phyloP scores from a whole-genome alignment of 805 yeast genomes.

The Wickerhamomyces silvicola region DNA sequence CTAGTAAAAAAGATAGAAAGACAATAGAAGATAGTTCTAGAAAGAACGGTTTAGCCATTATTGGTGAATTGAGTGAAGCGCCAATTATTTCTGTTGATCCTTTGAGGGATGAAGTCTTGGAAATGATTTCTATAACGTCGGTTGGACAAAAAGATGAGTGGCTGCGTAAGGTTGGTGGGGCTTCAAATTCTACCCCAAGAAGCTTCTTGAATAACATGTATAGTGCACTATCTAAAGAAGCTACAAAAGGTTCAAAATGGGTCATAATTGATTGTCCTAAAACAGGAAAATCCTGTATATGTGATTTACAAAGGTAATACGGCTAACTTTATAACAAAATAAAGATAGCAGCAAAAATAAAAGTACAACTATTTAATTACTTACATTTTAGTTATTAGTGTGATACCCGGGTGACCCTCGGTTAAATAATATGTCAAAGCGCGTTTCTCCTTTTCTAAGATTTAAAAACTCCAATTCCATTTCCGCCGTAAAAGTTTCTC shows the following conservation, averaged over 20 bases:
- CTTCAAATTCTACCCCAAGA: constrained; percentile 72
- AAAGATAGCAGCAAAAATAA: background rate
- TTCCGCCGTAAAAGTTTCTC: too few relatives aligned
- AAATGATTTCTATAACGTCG: constrained; percentile 74
- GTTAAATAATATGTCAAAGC: too few relatives aligned
- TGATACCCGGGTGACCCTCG: too few relatives aligned
- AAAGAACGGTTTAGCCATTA: constrained; percentile 46
- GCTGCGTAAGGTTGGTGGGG: constrained; percentile 75
- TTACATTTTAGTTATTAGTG: too few relatives aligned
- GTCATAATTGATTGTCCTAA: constrained; percentile 76
- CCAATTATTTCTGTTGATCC: constrained; percentile 78
- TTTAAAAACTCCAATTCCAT: too few relatives aligned
- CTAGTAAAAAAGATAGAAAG: constrained; percentile 72
- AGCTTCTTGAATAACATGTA: constrained; percentile 74
- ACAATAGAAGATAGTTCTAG: constrained; percentile 67
- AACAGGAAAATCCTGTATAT: constrained; percentile 60
- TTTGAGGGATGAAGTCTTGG: constrained; percentile 73
- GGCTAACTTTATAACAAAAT: background rate
- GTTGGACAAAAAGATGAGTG: constrained; percentile 71
- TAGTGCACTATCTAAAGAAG: constrained; percentile 67
- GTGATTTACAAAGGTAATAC: constrained; percentile 53
- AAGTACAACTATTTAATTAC: background rate
- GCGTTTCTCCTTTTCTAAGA: too few relatives aligned
- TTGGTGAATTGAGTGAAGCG: constrained; percentile 51
- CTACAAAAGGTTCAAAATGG: constrained; percentile 63